Percentiles rank a stretch among this genome's conserved stretches.
Evolutionary conservation across 2,329 filamentous ascomycete species (phyloP).

Genomic region (Passalora sequoiae): DNA sequence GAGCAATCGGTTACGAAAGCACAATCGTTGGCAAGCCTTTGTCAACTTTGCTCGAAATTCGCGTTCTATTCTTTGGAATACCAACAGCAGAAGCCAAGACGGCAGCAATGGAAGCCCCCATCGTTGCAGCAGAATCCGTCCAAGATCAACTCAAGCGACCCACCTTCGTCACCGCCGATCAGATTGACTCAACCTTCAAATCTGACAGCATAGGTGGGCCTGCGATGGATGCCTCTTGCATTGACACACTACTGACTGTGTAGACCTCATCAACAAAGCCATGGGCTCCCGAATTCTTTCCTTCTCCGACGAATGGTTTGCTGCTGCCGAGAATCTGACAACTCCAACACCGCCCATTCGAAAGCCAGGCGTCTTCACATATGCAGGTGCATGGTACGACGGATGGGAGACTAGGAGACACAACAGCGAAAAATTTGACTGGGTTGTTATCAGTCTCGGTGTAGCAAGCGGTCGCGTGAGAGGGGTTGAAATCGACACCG

Average conservation of each 20-base stretch:
- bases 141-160: slow-evolving; percentile 25
- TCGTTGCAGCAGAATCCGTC: slow-evolving; percentile 27
- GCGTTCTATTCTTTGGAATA: not conserved
- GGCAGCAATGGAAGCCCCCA: slow-evolving; percentile 6
- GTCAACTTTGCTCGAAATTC: not conserved
- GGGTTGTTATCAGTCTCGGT: slow-evolving; percentile 56
- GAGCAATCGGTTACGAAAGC: slow-evolving; percentile 2
- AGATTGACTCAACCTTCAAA: slow-evolving; percentile 53
- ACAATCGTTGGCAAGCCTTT: not conserved
- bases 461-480: slow-evolving; percentile 64
- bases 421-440: slow-evolving; percentile 55
- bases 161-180: slow-evolving; percentile 39
- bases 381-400: slow-evolving; percentile 60
- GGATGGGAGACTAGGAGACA: slow-evolving; percentile 61
- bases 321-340: slow-evolving; percentile 54
- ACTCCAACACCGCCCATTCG: slow-evolving; percentile 53
- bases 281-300: slow-evolving; percentile 51
- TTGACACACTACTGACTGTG: not conserved
- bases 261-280: slow-evolving; percentile 50
- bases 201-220: slow-evolving; percentile 48
- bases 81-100: not conserved
- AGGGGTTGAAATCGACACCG: slow-evolving; percentile 74
- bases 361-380: slow-evolving; percentile 54
- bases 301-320: slow-evolving; percentile 59
- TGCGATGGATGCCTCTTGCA: too few relatives aligned